phyloP scores from a whole-genome alignment of 2,329 filamentous ascomycete genomes.

The Elsinoe batatas region DNA sequence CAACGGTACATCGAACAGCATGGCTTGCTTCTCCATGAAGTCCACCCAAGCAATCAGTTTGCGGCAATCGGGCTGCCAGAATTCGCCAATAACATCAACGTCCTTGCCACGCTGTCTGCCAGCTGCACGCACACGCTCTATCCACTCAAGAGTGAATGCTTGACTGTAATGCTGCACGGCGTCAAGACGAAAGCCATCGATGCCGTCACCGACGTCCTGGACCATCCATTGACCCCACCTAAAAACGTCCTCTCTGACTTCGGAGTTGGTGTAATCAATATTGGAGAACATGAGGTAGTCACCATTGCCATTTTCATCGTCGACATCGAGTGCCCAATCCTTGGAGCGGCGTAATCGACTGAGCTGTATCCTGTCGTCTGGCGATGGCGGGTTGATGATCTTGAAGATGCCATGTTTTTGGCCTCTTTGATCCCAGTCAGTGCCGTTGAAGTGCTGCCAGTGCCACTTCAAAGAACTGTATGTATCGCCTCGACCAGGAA shows the following conservation, averaged over 20 bases:
- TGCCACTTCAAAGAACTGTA: constrained; percentile 56
- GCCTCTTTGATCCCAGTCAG: constrained; percentile 52
- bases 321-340: constrained; percentile 53
- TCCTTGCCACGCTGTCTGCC: constrained; percentile 32
- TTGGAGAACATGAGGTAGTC: constrained; percentile 66
- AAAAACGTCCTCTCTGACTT: constrained; percentile 55
- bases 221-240: constrained; percentile 61
- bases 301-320: constrained; percentile 54
- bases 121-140: constrained; percentile 44
- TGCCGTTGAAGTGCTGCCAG: constrained; percentile 58
- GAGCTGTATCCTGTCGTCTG: constrained; percentile 7
- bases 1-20: constrained; percentile 14
- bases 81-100: constrained; percentile 60
- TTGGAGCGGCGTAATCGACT: constrained; percentile 38
- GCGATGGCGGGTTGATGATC: constrained; percentile 38
- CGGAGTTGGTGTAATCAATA: constrained; percentile 54
- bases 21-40: constrained; percentile 12
- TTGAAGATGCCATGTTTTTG: constrained; percentile 55
- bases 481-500: constrained; percentile 48
- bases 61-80: constrained; percentile 51
- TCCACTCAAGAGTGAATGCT: constrained; percentile 56
- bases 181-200: constrained; percentile 60
- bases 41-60: constrained; percentile 46
- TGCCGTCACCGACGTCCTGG: constrained; percentile 40
- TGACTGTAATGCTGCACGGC: constrained; percentile 63